Conservation (phyloP, 345 rosid genomes). For the Salix arbutifolia region DNA sequence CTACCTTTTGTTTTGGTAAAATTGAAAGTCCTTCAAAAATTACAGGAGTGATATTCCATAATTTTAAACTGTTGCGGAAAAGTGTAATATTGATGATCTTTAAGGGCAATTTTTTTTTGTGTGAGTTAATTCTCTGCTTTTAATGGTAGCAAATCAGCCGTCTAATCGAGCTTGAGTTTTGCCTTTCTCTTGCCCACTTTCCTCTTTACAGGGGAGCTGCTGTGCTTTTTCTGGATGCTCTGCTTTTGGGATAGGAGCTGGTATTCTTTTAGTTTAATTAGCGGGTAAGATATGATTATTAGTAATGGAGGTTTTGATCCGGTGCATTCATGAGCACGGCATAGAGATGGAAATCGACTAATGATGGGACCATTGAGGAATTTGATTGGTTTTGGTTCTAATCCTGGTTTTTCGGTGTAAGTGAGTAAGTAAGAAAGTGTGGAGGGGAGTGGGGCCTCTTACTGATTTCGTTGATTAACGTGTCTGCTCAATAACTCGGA, state of each 20-base stretch:
- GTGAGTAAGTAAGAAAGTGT: background rate
- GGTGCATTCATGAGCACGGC: background rate
- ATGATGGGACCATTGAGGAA: background rate
- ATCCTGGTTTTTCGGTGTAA: background rate
- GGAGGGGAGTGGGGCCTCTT: background rate
- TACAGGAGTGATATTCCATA: too few species aligned
- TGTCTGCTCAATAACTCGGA: conserved; percentile 9
- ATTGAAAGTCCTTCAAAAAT: too few species aligned
- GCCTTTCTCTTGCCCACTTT: background rate
- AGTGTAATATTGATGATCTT: background rate
- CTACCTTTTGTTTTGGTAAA: background rate
- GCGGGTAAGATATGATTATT: background rate
- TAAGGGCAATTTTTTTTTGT: background rate
- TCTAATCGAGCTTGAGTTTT: background rate
- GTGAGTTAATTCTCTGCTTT: background rate
- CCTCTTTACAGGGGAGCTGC: background rate
- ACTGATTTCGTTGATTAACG: conserved; percentile 5
- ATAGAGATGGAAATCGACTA: background rate
- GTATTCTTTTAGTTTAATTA: background rate
- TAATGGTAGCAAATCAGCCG: background rate
- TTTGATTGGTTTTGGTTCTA: background rate
- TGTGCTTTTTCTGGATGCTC: conserved; percentile 6
- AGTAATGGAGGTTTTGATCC: background rate
- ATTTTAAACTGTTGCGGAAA: background rate
- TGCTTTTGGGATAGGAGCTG: background rate